Percentiles rank a stretch among this genome's conserved stretches.
Evolutionary conservation across 163 green algal genomes (phyloP).

Genomic region (Chlorella variabilis): DNA sequence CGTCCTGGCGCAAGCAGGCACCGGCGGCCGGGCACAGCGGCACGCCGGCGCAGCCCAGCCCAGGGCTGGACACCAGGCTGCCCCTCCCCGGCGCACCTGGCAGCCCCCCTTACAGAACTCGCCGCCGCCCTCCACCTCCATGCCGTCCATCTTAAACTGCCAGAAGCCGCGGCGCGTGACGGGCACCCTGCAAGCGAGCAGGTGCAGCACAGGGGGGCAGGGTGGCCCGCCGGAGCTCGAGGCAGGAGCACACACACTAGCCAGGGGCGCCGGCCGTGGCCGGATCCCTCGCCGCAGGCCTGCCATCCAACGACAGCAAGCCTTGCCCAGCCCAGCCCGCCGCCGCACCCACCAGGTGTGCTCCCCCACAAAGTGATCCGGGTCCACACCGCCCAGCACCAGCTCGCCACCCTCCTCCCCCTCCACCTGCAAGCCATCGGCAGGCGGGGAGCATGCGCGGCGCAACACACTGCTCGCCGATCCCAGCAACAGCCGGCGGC

Average conservation of each 20-base stretch:
- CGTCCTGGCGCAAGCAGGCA: too few relatives aligned
- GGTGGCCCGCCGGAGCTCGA: too few relatives aligned
- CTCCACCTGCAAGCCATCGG: slow-evolving; percentile 45
- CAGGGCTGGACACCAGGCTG: too few relatives aligned
- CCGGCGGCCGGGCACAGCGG: too few relatives aligned
- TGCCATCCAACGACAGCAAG: too few relatives aligned
- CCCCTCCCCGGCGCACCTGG: too few relatives aligned
- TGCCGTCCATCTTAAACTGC: slow-evolving; percentile 90
- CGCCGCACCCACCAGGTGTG: slow-evolving; percentile 81
- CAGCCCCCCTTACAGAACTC: slow-evolving; percentile 27
- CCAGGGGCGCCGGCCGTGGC: too few relatives aligned
- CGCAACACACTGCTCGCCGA: too few relatives aligned
- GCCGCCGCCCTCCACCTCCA: slow-evolving; percentile 57
- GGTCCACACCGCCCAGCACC: slow-evolving; percentile 92
- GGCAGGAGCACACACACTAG: too few relatives aligned
- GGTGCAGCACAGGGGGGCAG: neutral
- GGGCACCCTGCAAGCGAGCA: slow-evolving; percentile 63
- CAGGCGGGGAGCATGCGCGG: neutral
- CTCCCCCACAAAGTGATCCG: slow-evolving; percentile 88
- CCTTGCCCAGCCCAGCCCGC: neutral
- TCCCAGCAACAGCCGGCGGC: too few relatives aligned
- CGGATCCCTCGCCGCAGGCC: too few relatives aligned
- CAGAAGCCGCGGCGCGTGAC: slow-evolving; percentile 95
- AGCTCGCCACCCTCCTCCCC: slow-evolving; percentile 88
- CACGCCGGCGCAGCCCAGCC: neutral